phyloP scores from a whole-genome alignment of 2,329 filamentous ascomycete species.

The Claviceps africana region DNA sequence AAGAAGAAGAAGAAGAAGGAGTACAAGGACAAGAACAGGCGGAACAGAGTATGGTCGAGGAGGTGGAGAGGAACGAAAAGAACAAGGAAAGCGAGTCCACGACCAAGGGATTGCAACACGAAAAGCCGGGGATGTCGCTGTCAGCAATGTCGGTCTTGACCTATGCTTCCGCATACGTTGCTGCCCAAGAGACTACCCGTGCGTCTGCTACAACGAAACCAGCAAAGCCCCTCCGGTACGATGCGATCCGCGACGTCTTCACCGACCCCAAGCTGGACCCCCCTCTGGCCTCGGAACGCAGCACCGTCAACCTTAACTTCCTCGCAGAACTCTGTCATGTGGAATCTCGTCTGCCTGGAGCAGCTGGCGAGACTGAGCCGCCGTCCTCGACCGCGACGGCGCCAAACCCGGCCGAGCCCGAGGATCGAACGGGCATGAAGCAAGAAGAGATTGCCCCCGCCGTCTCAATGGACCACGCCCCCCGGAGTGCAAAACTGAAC shows the following conservation, averaged over 20 bases:
- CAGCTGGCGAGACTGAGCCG: constrained; percentile 5
- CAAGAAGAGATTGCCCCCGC: constrained; percentile 13
- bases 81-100: constrained; percentile 10
- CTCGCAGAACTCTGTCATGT: constrained; percentile 23
- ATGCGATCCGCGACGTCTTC: constrained; percentile 29
- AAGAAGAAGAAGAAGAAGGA: background rate
- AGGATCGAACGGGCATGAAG: constrained; percentile 10
- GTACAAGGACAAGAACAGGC: background rate
- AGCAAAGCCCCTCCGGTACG: constrained; percentile 19
- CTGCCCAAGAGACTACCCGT: constrained; percentile 15
- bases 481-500: constrained; percentile 13
- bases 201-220: constrained; percentile 13
- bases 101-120: constrained; percentile 7
- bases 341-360: constrained; percentile 13
- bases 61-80: background rate
- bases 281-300: constrained; percentile 12
- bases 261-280: constrained; percentile 21
- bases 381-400: background rate
- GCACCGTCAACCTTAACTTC: constrained; percentile 17
- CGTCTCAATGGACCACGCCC: constrained; percentile 10
- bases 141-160: constrained; percentile 17
- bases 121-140: constrained; percentile 14
- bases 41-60: background rate
- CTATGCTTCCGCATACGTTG: constrained; percentile 19
- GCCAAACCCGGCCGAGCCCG: background rate